Base-by-base conservation (phyloP, 2,329 filamentous ascomycete species). In the Bipolaris sorokiniana region DNA sequence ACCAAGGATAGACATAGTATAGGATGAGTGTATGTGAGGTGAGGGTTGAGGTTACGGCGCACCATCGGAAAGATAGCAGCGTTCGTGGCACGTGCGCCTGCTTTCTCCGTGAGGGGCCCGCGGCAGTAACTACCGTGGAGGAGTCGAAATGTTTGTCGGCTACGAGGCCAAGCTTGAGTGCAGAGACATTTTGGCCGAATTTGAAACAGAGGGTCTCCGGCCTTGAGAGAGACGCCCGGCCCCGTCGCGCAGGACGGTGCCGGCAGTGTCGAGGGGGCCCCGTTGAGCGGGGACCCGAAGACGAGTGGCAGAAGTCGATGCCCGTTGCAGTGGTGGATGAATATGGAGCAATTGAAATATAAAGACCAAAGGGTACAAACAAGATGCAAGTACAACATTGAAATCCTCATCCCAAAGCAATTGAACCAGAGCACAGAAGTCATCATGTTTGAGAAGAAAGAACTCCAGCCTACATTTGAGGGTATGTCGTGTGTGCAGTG, bases 201-300 rank as follows among this genome's bases (percentile, higher is more conserved):
- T 61, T 51, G 61, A 63, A 59, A 67, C 59, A 48, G 48, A 66
- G 62, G 59, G 51, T 66, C 58, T 62, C 36, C 49, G 62, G 58
- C 41, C 36, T 54, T 63, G 58, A 55, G 58, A 52, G 61, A 62
- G 57, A 57, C 59, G 51, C 52, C 56, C 72, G 72, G 69, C 69
- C 61, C 66, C 66, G 65, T 68, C 51, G 50, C 51, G 41, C 56
- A 59, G 56, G 40, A 62, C 56, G 60, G 57, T 34, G 51, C 52
- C 65, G 65, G 65, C 50, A 63, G 63, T 54, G 44, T 59, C 33
- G 33, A 44, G 53, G 40, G 48, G 31, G 59, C 64, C 54, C 65
- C 63, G 62, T 64, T 52, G 61, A 59, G 71, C 66, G 72, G 72
- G 71, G 72, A 75, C 59, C 72, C 72, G 72, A 72, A 67, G 68